Base-by-base conservation (phyloP, 1,139 yeast genomes). In the Candida labiduridarum region DNA sequence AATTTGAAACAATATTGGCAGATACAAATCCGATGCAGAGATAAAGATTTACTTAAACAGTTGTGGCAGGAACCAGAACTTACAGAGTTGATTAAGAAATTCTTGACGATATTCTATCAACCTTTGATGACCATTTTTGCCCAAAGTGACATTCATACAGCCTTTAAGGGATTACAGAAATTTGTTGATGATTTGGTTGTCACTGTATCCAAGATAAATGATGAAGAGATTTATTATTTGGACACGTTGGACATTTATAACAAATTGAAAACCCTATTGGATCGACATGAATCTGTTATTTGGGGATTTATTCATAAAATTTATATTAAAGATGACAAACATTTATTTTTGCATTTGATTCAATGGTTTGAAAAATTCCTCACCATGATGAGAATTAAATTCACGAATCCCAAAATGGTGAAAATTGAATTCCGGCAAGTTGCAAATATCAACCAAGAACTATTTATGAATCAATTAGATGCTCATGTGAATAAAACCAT, bases 11-110 rank as follows among this genome's bases (percentile, higher is more conserved):
- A 86, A 52, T 76, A 87, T 52, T 80, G 88, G 68, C 84, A 81
- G 55, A 68, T 88, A 19, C 79, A 80, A 57, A 72, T 89, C 2
- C 79, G 96, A 41, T 84, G 82, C 52, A 80, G 83, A 42, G 98
- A 92, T 63, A 90, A 89, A 64, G 82, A 84, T 49, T 71, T 86
- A 44, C 68, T 91, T 74, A 85, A 85, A 58, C 84, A 85, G 61
- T 68, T 92, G 44, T 89, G 97, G 95, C 84, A 84, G 49, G 96
- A 91, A 59, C 91, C 94, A 0, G 89, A 87, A 59, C 71, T 95
- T 41, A 83, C 91, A 22, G 76, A 76, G 44, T 73, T 92, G 41
- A 72, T 91, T 50, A 87, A 87, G 56, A 89, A 88, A 50, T 73
- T 89, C 38, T 76, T 92, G 41, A 80, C 91, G 0, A 78, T 90